phyloP scores from a whole-genome alignment of 176 grass and related monocot species.

The Oryza glumipatula region DNA sequence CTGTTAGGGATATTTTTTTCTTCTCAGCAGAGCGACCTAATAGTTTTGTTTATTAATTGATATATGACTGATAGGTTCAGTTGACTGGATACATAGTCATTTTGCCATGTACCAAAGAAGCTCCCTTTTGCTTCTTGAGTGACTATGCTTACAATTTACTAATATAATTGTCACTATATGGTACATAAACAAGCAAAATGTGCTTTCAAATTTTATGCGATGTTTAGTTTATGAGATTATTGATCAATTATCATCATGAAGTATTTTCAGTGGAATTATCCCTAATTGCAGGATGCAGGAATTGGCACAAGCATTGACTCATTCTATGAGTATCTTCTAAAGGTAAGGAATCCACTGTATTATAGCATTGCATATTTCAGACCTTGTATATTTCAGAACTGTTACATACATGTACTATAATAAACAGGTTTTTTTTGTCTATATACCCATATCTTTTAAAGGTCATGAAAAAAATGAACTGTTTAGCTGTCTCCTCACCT shows the following conservation, averaged over 20 bases:
- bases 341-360: constrained; percentile 50
- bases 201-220: background rate
- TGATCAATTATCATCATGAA: background rate
- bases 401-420: background rate
- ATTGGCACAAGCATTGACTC: constrained; percentile 99
- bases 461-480: background rate
- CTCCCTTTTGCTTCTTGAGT: constrained; percentile 23
- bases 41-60: constrained; percentile 25
- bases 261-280: background rate
- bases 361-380: constrained; percentile 12
- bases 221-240: background rate
- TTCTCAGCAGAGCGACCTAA: background rate
- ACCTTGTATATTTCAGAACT: constrained; percentile 6
- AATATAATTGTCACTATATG: background rate
- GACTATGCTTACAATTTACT: constrained; percentile 5
- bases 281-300: constrained; percentile 75
- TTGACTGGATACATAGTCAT: constrained; percentile 5
- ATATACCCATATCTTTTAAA: background rate
- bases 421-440: background rate
- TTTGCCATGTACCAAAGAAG: constrained; percentile 7
- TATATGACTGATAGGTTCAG: constrained; percentile 1
- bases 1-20: constrained; percentile 28
- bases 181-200: background rate
- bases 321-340: constrained; percentile 98
- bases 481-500: background rate